Base-by-base conservation (phyloP, 768 basidiomycete species). In the Rhizopogon salebrosus region DNA sequence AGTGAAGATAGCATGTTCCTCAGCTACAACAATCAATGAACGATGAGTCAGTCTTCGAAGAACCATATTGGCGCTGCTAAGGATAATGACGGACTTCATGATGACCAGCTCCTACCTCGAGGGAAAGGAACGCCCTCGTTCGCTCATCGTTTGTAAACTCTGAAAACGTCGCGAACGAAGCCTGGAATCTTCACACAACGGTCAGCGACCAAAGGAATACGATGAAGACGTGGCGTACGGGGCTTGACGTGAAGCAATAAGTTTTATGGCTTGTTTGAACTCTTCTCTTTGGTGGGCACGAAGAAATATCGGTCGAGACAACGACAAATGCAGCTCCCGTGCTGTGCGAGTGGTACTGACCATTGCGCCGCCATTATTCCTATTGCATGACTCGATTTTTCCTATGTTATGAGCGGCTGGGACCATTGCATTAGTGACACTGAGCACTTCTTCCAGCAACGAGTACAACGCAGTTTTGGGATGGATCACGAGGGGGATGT, bases 101-200 rank as follows among this genome's bases (percentile, higher is more conserved):
- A 64, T 92, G 84, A 0, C 94, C 95, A 6, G 89, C 90, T 20
- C 93, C 92, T 40, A 94, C 72, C 63, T 95, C 87, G 48, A 92
- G 63, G 6, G 83, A 80, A 40, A 98, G 72, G 66, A 98, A 97
- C 1, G 84, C 80, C 52, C 95, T 75, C 4, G 87, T 91, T 54
- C 70, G 74, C 64, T 93, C 90, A 65, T 93, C 92, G 64, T 94
- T 94, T 31, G 72, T 75, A 35, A 93, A 74, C 50, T 84, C 79
- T 22, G 83, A 78, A 61, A 93, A 82, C 2, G 76, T 71, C 3
- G 87, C 80, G 60, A 94, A 92, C 0, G 91, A 92, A 0, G 81
- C 72, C 13, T 70, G 61, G 62, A 92, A 94, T 10, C 92, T 94
- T 53, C 49, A 37, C 39, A 48, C 48, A 48, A 52, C 51, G 40